Conservation (phyloP, 192 early-diverging fungal genomes). For the Entomortierella lignicola region DNA sequence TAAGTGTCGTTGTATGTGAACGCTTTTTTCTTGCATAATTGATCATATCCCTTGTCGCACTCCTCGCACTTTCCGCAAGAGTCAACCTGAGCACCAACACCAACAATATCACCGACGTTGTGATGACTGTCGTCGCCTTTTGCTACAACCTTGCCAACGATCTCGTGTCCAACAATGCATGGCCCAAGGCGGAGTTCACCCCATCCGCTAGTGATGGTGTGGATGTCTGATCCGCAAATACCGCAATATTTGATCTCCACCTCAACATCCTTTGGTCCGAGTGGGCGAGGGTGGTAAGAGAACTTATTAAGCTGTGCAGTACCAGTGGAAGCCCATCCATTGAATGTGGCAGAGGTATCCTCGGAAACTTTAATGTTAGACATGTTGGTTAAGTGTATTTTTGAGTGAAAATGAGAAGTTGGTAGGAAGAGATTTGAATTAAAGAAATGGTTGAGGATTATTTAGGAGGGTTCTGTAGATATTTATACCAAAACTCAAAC, state of each 20-base stretch:
- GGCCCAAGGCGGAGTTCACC: conserved; percentile 50
- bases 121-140: conserved; percentile 42
- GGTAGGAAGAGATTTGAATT: too few species aligned
- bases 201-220: conserved; percentile 75
- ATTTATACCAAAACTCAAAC: too few species aligned
- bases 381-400: background rate
- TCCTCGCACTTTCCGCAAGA: conserved; percentile 45
- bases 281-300: conserved; percentile 47
- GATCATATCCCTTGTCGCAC: conserved; percentile 32
- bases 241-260: conserved; percentile 70
- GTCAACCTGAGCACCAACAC: conserved; percentile 50
- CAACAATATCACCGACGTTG: conserved; percentile 61
- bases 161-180: conserved; percentile 65
- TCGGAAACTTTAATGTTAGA: conserved; percentile 53
- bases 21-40: conserved; percentile 47
- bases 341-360: conserved; percentile 61
- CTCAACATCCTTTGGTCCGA: conserved; percentile 61
- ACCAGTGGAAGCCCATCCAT: conserved; percentile 19
- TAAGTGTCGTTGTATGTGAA: conserved; percentile 66
- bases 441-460: too few species aligned
- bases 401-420: too few species aligned
- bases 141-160: conserved; percentile 60
- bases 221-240: conserved; percentile 83
- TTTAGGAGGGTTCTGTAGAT: too few species aligned
- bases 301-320: background rate